Evolutionary conservation across 192 early-diverging fungal genomes (phyloP).

Genomic region (Coemansia sp.): DNA sequence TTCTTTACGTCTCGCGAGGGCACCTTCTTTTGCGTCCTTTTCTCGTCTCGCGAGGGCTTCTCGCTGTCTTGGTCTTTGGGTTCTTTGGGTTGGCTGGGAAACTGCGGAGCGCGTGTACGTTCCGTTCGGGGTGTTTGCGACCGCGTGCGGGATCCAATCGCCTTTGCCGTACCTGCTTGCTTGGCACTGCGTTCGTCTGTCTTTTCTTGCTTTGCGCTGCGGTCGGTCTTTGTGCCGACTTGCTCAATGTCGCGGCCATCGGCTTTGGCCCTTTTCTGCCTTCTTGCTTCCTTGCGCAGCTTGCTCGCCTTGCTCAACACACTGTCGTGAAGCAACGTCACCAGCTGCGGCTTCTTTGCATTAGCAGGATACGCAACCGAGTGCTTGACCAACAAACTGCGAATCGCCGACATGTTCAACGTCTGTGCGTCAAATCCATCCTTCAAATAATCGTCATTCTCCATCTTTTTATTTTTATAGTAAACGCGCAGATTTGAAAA

Average conservation of each 20-base stretch:
- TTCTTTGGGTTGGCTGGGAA: not conserved
- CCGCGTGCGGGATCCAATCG: conserved; percentile 14
- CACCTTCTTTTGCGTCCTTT: not conserved
- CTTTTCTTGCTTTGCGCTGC: not conserved
- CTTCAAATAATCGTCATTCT: conserved; percentile 33
- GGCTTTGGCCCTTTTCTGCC: conserved; percentile 16
- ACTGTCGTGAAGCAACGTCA: conserved; percentile 18
- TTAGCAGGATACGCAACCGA: conserved; percentile 35
- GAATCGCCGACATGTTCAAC: conserved; percentile 37
- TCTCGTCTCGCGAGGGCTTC: not conserved
- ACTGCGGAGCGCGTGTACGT: not conserved
- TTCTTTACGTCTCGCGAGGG: not conserved
- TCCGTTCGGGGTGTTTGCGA: conserved; percentile 18
- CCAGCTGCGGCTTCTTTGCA: conserved; percentile 46
- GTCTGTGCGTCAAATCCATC: conserved; percentile 46
- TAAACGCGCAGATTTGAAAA: not conserved
- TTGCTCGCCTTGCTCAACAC: conserved; percentile 27
- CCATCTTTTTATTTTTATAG: conserved; percentile 14
- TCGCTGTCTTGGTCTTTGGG: not conserved
- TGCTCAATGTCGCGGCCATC: conserved; percentile 44
- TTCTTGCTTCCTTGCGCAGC: conserved; percentile 44
- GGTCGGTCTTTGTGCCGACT: conserved; percentile 3
- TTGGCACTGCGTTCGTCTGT: not conserved
- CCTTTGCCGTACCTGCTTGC: not conserved
- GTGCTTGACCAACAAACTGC: conserved; percentile 44